Evolutionary conservation across 2,329 filamentous ascomycete species (phyloP).

Genomic region (Diaporthe ampelina): DNA sequence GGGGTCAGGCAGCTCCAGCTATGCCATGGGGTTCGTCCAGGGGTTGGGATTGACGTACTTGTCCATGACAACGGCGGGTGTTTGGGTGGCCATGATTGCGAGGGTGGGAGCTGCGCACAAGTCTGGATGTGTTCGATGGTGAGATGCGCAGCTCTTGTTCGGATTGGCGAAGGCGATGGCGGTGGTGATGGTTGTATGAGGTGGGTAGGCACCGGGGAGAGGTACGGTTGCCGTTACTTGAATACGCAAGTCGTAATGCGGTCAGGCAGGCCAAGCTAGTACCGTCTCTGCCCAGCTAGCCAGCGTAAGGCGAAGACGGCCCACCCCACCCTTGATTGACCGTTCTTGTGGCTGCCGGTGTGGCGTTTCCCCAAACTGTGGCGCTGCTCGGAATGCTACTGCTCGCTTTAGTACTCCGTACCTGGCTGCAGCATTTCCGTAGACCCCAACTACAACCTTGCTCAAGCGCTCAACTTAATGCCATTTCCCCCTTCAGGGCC

Average conservation of each 20-base stretch:
- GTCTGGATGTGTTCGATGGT: conserved; percentile 47
- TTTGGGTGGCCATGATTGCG: conserved; percentile 91
- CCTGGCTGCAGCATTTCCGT: not conserved
- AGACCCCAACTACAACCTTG: not conserved
- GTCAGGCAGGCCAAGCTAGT: conserved; percentile 35
- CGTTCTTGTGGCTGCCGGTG: conserved; percentile 32
- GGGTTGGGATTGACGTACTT: conserved; percentile 79
- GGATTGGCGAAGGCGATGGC: conserved; percentile 5
- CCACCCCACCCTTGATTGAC: conserved; percentile 1
- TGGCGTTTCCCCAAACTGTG: conserved; percentile 25
- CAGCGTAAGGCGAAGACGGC: not conserved
- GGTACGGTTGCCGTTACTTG: conserved; percentile 26
- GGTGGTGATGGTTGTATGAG: conserved; percentile 35
- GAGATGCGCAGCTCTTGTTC: conserved; percentile 40
- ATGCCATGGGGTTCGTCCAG: conserved; percentile 41
- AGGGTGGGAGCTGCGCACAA: conserved; percentile 44
- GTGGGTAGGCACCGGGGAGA: conserved; percentile 12
- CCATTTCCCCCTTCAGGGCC: not conserved
- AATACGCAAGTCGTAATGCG: conserved; percentile 31
- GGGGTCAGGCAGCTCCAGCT: conserved; percentile 40
- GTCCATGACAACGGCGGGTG: conserved; percentile 99
- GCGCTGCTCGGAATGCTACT: not conserved
- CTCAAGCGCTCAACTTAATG: not conserved
- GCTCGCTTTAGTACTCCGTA: not conserved
- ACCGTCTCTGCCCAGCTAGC: conserved; percentile 11